Evolutionary conservation across 495 filamentous ascomycete species (phyloP), one percentile per base, ranked within the genome.

Genomic region (Umbilicaria muhlenbergii): DNA sequence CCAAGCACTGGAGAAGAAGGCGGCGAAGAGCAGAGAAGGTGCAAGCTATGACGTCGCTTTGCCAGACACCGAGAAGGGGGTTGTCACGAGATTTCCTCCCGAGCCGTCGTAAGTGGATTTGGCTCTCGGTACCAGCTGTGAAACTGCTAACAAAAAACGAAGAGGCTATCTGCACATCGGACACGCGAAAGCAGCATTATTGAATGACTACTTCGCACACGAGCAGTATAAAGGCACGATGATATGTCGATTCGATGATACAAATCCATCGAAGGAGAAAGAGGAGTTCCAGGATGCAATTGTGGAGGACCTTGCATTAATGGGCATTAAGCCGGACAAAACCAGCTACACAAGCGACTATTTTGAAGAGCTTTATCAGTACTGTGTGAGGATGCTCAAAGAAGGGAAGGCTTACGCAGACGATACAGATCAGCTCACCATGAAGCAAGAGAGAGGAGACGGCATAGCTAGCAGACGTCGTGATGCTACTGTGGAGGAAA

Each of bases 121-220:
- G 31, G 31, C 43, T 11, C 6, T 36, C 14, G 13, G 42, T 4
- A 10, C 8, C 18, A 11, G 6, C 35, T 0, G 14, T 36, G 41
- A 36, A 18, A 36, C 24, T 47, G 34, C 39, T 50, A 47, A 47
- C 31, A 42, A 32, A 47, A 39, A 31, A 43, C 11, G 13, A 36
- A 78, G 74, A 43, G 87, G 87, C 19, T 94, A 94, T 51, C 77
- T 94, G 31, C 87, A 94, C 62, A 92, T 94, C 45, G 88, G 88
- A 41, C 88, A 94, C 61, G 85, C 84, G 41, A 94, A 94, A 63
- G 88, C 88, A 11, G 88, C 87, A 11, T 68, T 94, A 35, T 73
- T 95, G 35, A 91, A 86, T 62, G 86, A 94, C 56, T 94, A 86
- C 72, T 94, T 94, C 47, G 88, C 87, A 11, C 83, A 94, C 52